phyloP scores from a whole-genome alignment of 2,329 filamentous ascomycete genomes.

The Fusarium nygamai region DNA sequence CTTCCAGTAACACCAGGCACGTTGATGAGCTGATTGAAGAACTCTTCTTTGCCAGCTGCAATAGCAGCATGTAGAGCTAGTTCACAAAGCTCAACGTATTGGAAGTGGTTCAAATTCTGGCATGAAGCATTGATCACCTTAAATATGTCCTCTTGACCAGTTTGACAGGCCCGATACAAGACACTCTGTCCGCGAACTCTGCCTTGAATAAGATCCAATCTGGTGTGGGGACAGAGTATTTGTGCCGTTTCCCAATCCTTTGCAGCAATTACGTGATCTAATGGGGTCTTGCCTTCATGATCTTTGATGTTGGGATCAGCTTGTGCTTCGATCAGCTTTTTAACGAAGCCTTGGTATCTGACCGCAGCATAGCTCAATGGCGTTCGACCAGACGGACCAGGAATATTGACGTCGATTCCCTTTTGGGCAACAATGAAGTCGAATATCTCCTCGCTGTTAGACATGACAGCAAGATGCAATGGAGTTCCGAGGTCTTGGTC shows the following conservation, averaged over 20 bases:
- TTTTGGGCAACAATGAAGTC: not conserved
- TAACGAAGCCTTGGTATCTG: not conserved
- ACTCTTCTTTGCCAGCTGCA: not conserved
- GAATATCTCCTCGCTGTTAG: not conserved
- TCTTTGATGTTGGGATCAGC: not conserved
- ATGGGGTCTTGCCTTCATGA: not conserved
- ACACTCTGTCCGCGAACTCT: not conserved
- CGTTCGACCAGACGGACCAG: not conserved
- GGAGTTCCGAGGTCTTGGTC: not conserved
- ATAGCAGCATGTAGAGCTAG: not conserved
- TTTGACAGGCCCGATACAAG: not conserved
- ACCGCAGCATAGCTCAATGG: not conserved
- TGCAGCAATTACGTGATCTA: not conserved
- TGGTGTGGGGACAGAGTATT: not conserved
- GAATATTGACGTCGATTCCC: not conserved
- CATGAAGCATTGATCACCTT: not conserved
- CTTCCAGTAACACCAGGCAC: not conserved
- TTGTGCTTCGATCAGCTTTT: not conserved
- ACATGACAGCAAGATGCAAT: not conserved
- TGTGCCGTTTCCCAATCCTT: not conserved
- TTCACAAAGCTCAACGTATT: not conserved
- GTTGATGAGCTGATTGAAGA: not conserved
- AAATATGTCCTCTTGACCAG: not conserved
- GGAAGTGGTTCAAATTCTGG: accelerated
- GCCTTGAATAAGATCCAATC: not conserved